phyloP scores from a whole-genome alignment of 2,329 filamentous ascomycete species.

The Xylariomycetidae sp. region DNA sequence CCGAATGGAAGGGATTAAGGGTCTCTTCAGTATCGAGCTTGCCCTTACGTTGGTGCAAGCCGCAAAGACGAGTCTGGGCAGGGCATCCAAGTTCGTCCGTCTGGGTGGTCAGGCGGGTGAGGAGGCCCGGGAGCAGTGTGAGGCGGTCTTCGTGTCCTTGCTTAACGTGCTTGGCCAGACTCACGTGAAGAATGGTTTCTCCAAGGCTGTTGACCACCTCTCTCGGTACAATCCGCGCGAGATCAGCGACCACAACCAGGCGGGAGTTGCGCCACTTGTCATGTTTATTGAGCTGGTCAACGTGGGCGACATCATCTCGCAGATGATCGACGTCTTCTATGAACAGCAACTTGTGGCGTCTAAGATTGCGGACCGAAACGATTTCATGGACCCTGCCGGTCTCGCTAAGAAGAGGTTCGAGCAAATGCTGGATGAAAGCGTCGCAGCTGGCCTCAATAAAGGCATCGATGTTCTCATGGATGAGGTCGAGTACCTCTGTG shows the following conservation, averaged over 20 bases:
- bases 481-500: slow-evolving; percentile 92
- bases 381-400: slow-evolving; percentile 86
- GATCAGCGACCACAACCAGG: slow-evolving; percentile 62
- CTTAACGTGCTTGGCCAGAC: slow-evolving; percentile 77
- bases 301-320: slow-evolving; percentile 92
- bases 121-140: slow-evolving; percentile 82
- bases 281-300: slow-evolving; percentile 97
- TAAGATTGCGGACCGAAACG: slow-evolving; percentile 82
- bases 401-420: slow-evolving; percentile 98
- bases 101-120: slow-evolving; percentile 75
- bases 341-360: slow-evolving; percentile 84
- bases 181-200: slow-evolving; percentile 89
- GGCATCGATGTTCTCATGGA: slow-evolving; percentile 98
- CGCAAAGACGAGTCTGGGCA: slow-evolving; percentile 81
- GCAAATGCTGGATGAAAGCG: slow-evolving; percentile 95
- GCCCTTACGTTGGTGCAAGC: slow-evolving; percentile 83
- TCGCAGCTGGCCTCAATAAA: slow-evolving; percentile 92
- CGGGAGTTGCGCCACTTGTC: slow-evolving; percentile 81
- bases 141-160: slow-evolving; percentile 78
- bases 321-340: slow-evolving; percentile 99
- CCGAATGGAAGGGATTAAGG: slow-evolving; percentile 87
- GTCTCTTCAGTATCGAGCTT: slow-evolving; percentile 93
- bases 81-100: slow-evolving; percentile 74
- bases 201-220: slow-evolving; percentile 85
- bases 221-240: slow-evolving; percentile 87